phyloP scores from a whole-genome alignment of 1,139 yeast species.

The Arxiozyma telluris region DNA sequence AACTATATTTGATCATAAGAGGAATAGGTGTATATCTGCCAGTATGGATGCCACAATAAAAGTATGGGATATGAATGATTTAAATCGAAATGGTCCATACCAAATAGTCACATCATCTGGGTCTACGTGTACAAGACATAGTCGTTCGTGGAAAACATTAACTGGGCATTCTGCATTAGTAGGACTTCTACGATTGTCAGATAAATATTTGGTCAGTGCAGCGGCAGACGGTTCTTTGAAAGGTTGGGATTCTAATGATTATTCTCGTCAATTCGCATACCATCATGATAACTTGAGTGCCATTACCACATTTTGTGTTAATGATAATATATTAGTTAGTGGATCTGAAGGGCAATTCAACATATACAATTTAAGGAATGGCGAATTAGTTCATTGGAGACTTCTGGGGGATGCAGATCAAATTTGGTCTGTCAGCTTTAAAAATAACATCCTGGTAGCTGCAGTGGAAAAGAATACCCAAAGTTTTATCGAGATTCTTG shows the following conservation, averaged over 20 bases:
- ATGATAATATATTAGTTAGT: conserved; percentile 73
- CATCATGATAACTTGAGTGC: conserved; percentile 83
- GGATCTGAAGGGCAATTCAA: conserved; percentile 79
- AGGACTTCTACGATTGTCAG: conserved; percentile 72
- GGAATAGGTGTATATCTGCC: conserved; percentile 81
- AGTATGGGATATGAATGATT: conserved; percentile 70
- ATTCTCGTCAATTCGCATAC: conserved; percentile 57
- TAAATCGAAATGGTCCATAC: conserved; percentile 26
- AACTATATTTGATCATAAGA: conserved; percentile 67
- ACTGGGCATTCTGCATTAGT: conserved; percentile 84
- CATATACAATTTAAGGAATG: conserved; percentile 79
- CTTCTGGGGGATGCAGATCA: conserved; percentile 70
- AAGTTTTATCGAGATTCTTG: conserved; percentile 71
- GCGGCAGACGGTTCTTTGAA: conserved; percentile 92
- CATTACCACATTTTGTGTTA: conserved; percentile 89
- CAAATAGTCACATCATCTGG: conserved; percentile 21
- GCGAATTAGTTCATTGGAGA: conserved; percentile 61
- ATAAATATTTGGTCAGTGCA: conserved; percentile 79
- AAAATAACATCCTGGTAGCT: conserved; percentile 75
- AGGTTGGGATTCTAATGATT: conserved; percentile 84
- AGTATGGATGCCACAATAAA: conserved; percentile 84
- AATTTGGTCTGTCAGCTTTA: conserved; percentile 92
- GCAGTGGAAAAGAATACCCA: conserved; percentile 71
- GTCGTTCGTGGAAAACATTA: conserved; percentile 29
- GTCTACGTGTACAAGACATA: conserved; percentile 23